phyloP scores from a whole-genome alignment of 2,329 filamentous ascomycete species.

The Penicillium occitanis region DNA sequence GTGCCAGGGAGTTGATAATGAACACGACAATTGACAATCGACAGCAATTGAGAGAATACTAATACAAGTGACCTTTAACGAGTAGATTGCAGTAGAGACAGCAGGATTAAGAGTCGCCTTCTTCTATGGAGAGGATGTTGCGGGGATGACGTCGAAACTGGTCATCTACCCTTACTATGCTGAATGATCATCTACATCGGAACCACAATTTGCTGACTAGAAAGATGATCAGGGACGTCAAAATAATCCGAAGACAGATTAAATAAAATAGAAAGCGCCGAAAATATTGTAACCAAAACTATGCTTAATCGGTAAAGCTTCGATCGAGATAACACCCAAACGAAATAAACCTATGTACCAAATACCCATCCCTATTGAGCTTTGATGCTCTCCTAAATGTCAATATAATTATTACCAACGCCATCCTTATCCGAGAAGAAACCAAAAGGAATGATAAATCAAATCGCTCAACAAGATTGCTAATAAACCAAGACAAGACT shows the following conservation, averaged over 20 bases:
- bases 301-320: neutral
- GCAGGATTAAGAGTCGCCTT: neutral
- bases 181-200: neutral
- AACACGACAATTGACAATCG: neutral
- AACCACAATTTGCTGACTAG: neutral
- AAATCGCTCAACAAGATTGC: constrained; percentile 2
- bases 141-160: constrained; percentile 17
- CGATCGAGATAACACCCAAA: neutral
- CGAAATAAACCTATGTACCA: constrained; percentile 4
- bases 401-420: constrained; percentile 1
- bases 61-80: neutral
- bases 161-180: neutral
- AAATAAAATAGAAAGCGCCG: neutral
- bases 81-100: neutral
- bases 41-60: neutral
- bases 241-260: neutral
- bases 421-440: neutral
- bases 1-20: neutral
- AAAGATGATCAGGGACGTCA: neutral
- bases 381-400: neutral
- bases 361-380: constrained; percentile 1
- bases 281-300: neutral
- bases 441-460: neutral
- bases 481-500: constrained; percentile 5
- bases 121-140: neutral